Evolutionary conservation across 1,284 basidiomycete genomes (phyloP), one percentile per base, ranked within the genome.

Genomic region (Cryptococcus sp.): DNA sequence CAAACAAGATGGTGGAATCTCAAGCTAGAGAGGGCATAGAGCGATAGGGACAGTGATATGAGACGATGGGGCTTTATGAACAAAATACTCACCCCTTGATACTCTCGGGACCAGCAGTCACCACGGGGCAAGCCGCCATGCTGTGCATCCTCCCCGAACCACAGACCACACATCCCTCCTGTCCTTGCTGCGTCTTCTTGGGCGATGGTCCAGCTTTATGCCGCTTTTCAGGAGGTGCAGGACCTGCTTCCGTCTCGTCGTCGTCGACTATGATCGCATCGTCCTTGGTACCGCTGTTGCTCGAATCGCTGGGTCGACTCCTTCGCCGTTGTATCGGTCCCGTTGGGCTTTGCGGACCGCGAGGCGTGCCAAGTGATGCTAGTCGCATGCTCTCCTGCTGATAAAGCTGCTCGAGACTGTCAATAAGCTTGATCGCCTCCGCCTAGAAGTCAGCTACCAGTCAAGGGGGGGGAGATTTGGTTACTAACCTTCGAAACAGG

Each of bases 81-180:
- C 2, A 7, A 31, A 23, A 37, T 2, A 46, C 53, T 48, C 40
- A 57, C 54, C 21, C 33, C n/a, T 38, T 33, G 25, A 57, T 53
- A 39, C 45, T 51, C 2, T 48, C 45, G 2, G 57, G 48, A 7
- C 57, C 57, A 32, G 50, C 49, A 12, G n/a, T 6, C 1, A 59
- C 52, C 3, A 52, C 47, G 3, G 57, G 57, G 33, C 57, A 59
- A 12, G 32, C 11, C 14, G 25, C 23, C 11, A 47, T 41, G 11
- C 14, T 19, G 38, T 58, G 57, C 3, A n/a, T 12, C 21, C 9
- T 6, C 16, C 19, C 12, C 16, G 32, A 21, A 14, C 45, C 47
- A 35, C 57, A 59, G 22, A 59, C 50, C 14, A 26, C n/a, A 45
- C 57, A 59, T 4, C 47, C 37, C 7, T 7, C 28, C 28, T 14